These are phyloP conservation scores for Raphanus sativus DNA, from an alignment of 345 rosid genomes.

Conservation along the genomic window DNA sequence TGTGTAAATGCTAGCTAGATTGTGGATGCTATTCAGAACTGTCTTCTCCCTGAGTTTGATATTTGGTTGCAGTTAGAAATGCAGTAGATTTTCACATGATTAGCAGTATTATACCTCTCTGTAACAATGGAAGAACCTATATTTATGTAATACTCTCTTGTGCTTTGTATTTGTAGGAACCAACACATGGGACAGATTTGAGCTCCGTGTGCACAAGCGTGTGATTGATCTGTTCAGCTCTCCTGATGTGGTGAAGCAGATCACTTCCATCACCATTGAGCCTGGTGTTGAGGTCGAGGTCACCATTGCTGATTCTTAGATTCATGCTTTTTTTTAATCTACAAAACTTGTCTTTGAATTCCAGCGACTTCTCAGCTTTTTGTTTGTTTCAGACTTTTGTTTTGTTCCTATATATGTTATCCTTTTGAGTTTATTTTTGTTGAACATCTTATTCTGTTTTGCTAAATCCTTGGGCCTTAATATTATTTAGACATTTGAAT, in stretches of 20 bases:
- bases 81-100: not conserved
- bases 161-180: too few species aligned
- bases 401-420: not conserved
- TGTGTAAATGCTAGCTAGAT: not conserved
- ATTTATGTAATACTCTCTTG: too few species aligned
- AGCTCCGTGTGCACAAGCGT: slow-evolving; percentile 72
- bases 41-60: not conserved
- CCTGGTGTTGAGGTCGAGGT: slow-evolving; percentile 81
- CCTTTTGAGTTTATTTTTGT: not conserved
- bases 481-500: not conserved
- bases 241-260: slow-evolving; percentile 76
- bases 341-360: not conserved
- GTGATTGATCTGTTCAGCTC: slow-evolving; percentile 76
- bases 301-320: slow-evolving; percentile 59
- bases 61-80: not conserved
- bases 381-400: slow-evolving; percentile 1
- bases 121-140: too few species aligned
- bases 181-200: slow-evolving; percentile 73
- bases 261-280: slow-evolving; percentile 71
- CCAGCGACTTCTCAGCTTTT: not conserved
- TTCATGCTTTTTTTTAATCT: not conserved
- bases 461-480: not conserved
- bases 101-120: too few species aligned
- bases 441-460: not conserved
- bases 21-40: not conserved